A percentile compares a stretch with the other conserved stretches of the same genome.
Conservation (phyloP, 495 filamentous ascomycete genomes). For the Hypoxylon perforatum region DNA sequence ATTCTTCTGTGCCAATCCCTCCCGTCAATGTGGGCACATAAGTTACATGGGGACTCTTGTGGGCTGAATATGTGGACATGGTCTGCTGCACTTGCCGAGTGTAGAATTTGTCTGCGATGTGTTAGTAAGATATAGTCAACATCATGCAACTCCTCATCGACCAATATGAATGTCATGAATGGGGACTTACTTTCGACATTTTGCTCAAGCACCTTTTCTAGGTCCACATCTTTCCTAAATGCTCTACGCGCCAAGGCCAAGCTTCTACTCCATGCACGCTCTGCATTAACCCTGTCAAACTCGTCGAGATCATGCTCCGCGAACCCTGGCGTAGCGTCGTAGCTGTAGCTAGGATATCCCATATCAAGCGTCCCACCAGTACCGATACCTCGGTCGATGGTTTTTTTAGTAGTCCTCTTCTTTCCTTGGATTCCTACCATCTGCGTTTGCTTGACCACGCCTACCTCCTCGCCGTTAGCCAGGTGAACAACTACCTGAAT, state of each 20-base stretch:
- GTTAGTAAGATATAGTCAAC: background rate
- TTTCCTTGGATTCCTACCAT: constrained; percentile 75
- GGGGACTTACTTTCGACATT: constrained; percentile 62
- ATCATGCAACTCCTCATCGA: background rate
- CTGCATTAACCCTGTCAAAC: constrained; percentile 58
- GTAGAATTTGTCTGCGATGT: constrained; percentile 60
- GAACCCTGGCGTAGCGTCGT: constrained; percentile 58
- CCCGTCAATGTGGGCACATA: constrained; percentile 64
- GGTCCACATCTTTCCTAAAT: constrained; percentile 67
- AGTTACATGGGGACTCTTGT: constrained; percentile 65
- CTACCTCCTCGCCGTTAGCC: constrained; percentile 52
- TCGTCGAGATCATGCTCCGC: constrained; percentile 65
- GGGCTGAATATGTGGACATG: constrained; percentile 63
- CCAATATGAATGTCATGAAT: too few species aligned
- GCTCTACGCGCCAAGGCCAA: constrained; percentile 59
- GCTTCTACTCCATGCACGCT: constrained; percentile 62
- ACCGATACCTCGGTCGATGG: constrained; percentile 64
- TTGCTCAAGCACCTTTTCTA: constrained; percentile 69
- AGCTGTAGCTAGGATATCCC: constrained; percentile 55
- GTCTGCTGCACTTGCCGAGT: constrained; percentile 55
- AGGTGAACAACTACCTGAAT: constrained; percentile 61
- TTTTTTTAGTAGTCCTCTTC: constrained; percentile 57
- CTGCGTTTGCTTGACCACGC: constrained; percentile 58
- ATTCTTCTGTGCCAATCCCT: constrained; percentile 70
- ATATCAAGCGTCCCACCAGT: constrained; percentile 55